phyloP scores from a whole-genome alignment of 148 eudicot species.

The Heliosperma pusillum region DNA sequence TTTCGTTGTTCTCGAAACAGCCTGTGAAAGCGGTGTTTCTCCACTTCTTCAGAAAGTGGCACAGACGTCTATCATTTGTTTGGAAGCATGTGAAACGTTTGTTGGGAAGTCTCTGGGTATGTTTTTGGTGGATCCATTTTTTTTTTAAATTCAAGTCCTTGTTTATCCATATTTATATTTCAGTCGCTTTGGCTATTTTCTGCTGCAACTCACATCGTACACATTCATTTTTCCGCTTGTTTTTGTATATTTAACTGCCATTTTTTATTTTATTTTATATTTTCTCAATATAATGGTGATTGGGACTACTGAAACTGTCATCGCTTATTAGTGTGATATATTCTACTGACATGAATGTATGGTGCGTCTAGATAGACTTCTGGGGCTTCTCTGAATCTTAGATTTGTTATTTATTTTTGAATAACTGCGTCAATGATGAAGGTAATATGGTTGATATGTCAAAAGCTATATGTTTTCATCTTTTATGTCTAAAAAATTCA shows the following conservation, averaged over 20 bases:
- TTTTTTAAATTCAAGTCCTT: not conserved
- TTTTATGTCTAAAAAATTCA: not conserved
- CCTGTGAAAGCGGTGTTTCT: constrained; percentile 57
- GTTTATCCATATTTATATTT: constrained; percentile 8
- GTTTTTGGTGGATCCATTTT: constrained; percentile 21
- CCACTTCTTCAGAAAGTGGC: constrained; percentile 68
- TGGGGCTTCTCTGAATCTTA: not conserved
- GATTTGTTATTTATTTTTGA: not conserved
- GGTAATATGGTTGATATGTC: not conserved
- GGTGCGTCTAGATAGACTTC: not conserved
- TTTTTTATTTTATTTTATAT: constrained; percentile 9
- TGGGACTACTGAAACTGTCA: not conserved
- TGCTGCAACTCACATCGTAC: not conserved
- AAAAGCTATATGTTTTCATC: not conserved
- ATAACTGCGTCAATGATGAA: not conserved
- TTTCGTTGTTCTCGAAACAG: constrained; percentile 60
- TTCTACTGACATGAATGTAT: not conserved
- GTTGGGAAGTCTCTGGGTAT: constrained; percentile 77
- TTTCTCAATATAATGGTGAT: not conserved
- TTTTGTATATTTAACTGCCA: too few relatives aligned
- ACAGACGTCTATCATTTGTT: constrained; percentile 70
- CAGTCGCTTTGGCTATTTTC: not conserved
- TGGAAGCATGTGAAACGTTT: constrained; percentile 63
- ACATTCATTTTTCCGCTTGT: too few relatives aligned
- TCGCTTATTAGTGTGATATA: constrained; percentile 1